Evolutionary conservation across 2,329 filamentous ascomycete species (phyloP), one percentile per base, ranked within the genome.

Genomic region (Calonectria pteridis): DNA sequence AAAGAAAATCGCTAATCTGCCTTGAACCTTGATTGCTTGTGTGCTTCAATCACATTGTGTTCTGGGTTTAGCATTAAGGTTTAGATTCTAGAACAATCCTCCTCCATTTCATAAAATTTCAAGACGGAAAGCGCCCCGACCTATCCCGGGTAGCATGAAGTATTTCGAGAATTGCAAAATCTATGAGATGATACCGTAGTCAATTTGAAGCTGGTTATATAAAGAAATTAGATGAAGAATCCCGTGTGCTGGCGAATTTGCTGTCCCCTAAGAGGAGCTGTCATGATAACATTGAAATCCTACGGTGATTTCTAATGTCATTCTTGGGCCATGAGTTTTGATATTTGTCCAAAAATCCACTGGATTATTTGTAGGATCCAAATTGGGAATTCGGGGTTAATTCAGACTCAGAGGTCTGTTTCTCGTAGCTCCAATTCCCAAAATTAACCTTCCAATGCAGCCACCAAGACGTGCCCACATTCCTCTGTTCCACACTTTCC

Each of bases 231-330:
- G 1, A 5, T 7, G 11, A 23, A 23, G 6, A 23, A 1, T 6
- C 6, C 4, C 4, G 13, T 11, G 3, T 23, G 5, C 43, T 3
- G 1, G 9, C 9, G 6, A 43, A 9, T 0, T 20, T 23, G 4
- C 6, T 23, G 43, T 5, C n/a, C 9, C 11, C 2, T 46, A 0
- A n/a, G 40, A 43, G 40, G 16, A n/a, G 7, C n/a, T 43, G 3
- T n/a, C 18, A 43, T 10, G 40, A 40, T 7, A 13, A 40, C 37
- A 20, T 6, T 2, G 37, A n/a, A 1, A 18, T 9, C 2, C 9
- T n/a, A 20, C 4, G 3, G 5, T 4, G 6, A 20, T 20, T 43
- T 9, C 7, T 43, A 6, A 43, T n/a, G 18, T 18, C 7, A 20
- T 1, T n/a, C 16, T 18, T 18, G 6, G 14, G 6, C 6, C 6